Conservation (phyloP, 352 stramenopile genomes). For the Phytophthora pluvialis region DNA sequence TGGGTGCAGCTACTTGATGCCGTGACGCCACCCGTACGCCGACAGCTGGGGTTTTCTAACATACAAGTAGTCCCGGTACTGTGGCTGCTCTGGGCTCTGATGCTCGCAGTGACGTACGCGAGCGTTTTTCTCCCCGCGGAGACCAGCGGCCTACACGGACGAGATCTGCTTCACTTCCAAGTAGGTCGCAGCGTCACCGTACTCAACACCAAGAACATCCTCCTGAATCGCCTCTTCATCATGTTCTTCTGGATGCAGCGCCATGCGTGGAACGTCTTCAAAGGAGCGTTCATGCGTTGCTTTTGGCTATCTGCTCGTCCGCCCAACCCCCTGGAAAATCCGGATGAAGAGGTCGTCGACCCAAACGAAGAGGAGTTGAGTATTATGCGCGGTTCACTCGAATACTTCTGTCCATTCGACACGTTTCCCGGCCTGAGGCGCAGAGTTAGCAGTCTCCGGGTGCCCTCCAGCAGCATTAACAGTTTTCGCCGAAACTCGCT, state of each 20-base stretch:
- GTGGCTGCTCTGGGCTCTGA: constrained; percentile 16
- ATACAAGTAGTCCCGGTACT: constrained; percentile 30
- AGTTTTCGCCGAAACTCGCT: constrained; percentile 17
- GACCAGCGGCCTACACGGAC: constrained; percentile 32
- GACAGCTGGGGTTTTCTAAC: constrained; percentile 30
- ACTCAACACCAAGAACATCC: constrained; percentile 42
- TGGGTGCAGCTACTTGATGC: constrained; percentile 39
- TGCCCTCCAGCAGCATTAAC: not conserved
- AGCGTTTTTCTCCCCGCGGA: constrained; percentile 37
- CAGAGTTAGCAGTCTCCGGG: not conserved
- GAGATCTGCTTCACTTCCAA: constrained; percentile 32
- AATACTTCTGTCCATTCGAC: constrained; percentile 56
- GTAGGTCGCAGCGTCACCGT: constrained; percentile 31
- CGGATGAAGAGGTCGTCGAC: constrained; percentile 1
- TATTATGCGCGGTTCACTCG: constrained; percentile 45
- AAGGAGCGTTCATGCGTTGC: constrained; percentile 20
- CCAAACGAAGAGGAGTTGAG: constrained; percentile 42
- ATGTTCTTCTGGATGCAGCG: constrained; percentile 51
- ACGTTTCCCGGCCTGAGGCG: constrained; percentile 41
- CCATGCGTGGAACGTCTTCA: constrained; percentile 41
- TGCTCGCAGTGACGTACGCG: constrained; percentile 36
- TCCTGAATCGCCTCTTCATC: constrained; percentile 53
- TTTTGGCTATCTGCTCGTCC: not conserved
- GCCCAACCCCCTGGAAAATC: not conserved
- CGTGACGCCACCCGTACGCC: constrained; percentile 32